Percentiles rank a stretch among this genome's conserved stretches.
These are phyloP conservation scores for Akanthomyces muscarius DNA, from an alignment of 2,329 filamentous ascomycete genomes.

Conservation along the genomic window DNA sequence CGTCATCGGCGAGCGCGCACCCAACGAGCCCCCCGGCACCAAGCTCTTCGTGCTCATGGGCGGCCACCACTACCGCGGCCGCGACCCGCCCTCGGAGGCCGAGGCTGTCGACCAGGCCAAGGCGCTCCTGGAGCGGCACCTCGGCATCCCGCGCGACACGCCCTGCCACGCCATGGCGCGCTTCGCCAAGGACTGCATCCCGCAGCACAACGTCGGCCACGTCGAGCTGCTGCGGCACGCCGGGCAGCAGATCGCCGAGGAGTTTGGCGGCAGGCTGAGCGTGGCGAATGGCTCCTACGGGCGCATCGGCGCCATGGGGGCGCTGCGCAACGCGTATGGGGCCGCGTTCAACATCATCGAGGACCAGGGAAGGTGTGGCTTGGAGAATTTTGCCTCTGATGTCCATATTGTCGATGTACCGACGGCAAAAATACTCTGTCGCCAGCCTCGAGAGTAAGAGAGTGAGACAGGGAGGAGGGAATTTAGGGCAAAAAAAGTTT, in stretches of 20 bases:
- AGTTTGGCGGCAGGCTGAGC: conserved; percentile 60
- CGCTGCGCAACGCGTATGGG: conserved; percentile 48
- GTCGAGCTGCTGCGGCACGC: conserved; percentile 54
- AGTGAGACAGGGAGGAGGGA: neutral
- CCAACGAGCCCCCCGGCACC: conserved; percentile 60
- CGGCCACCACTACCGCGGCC: conserved; percentile 76
- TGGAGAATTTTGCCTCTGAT: conserved; percentile 26
- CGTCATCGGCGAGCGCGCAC: conserved; percentile 38
- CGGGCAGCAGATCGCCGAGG: conserved; percentile 48
- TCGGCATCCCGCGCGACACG: conserved; percentile 59
- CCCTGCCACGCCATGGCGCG: conserved; percentile 59
- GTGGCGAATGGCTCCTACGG: conserved; percentile 58
- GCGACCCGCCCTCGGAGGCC: conserved; percentile 52
- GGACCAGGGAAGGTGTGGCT: conserved; percentile 26
- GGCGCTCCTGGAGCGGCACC: conserved; percentile 65
- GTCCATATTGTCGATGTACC: neutral
- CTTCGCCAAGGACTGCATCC: conserved; percentile 69
- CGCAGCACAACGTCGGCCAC: conserved; percentile 85
- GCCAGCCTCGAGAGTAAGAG: neutral
- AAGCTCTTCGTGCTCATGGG: conserved; percentile 94
- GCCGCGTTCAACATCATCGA: conserved; percentile 36
- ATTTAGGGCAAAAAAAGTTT: neutral
- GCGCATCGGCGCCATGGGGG: conserved; percentile 46
- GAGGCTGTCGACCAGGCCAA: conserved; percentile 68
- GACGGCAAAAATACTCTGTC: neutral